A percentile compares a stretch with the other conserved stretches of the same genome.
These are phyloP conservation scores for Vigna nakashimae DNA, from an alignment of 306 rosid species.

Conservation along the genomic window DNA sequence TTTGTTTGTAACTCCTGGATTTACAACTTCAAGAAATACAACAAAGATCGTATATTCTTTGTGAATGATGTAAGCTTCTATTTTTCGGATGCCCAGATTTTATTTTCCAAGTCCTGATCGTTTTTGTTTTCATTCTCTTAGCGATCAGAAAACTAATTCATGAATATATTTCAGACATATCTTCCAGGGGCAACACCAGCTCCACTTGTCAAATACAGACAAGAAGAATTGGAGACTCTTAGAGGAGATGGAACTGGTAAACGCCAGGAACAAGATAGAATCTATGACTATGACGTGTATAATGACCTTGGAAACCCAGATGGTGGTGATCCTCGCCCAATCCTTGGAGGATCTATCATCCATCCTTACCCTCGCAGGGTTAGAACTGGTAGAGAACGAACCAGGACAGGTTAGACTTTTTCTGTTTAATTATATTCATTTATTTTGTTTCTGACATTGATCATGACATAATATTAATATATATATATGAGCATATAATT, in stretches of 20 bases:
- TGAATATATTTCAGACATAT: slow-evolving; percentile 52
- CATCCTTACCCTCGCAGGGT: slow-evolving; percentile 77
- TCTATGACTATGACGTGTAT: slow-evolving; percentile 75
- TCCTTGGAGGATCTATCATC: slow-evolving; percentile 43
- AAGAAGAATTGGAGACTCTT: slow-evolving; percentile 56
- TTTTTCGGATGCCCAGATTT: not conserved
- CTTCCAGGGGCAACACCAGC: slow-evolving; percentile 72
- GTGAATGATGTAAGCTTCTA: slow-evolving; percentile 50
- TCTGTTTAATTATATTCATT: not conserved
- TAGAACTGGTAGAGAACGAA: slow-evolving; percentile 58
- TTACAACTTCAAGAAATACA: slow-evolving; percentile 37
- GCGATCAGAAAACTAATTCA: not conserved
- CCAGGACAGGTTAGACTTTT: slow-evolving; percentile 45
- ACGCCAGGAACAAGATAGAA: slow-evolving; percentile 61
- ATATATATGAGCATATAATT: not conserved
- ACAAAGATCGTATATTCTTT: slow-evolving; percentile 68
- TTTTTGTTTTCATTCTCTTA: not conserved
- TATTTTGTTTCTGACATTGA: not conserved
- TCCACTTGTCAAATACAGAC: slow-evolving; percentile 52
- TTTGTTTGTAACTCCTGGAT: slow-evolving; percentile 84
- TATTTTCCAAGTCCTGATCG: not conserved
- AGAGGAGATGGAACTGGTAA: slow-evolving; percentile 75
- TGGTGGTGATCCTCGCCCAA: slow-evolving; percentile 39
- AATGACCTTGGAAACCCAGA: slow-evolving; percentile 70
- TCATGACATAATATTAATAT: not conserved